Evolutionary conservation across 2,329 filamentous ascomycete species (phyloP).

Genomic region (Cladophialophora exuberans): DNA sequence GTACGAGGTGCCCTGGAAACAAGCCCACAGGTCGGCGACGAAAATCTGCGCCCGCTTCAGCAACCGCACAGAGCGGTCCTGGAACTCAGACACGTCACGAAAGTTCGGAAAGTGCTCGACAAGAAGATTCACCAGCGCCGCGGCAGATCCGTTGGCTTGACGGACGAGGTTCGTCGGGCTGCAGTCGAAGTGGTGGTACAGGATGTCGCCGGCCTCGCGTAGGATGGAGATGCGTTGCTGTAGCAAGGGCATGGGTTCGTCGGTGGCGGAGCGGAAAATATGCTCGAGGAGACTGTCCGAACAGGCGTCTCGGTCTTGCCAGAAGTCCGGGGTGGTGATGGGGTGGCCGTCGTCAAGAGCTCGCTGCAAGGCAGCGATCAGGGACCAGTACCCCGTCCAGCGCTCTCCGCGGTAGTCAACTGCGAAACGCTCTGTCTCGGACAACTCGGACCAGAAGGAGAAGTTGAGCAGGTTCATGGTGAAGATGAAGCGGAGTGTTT

Average conservation of each 20-base stretch:
- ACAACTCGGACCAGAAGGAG: conserved; percentile 85
- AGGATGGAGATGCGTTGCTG: conserved; percentile 76
- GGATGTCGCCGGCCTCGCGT: conserved; percentile 77
- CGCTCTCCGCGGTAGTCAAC: conserved; percentile 77
- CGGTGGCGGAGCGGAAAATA: conserved; percentile 84
- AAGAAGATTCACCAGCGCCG: conserved; percentile 81
- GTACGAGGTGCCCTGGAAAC: conserved; percentile 78
- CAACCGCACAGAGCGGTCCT: conserved; percentile 75
- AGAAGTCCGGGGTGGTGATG: conserved; percentile 86
- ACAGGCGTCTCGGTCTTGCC: conserved; percentile 76
- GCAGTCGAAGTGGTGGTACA: conserved; percentile 79
- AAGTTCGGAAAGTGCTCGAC: conserved; percentile 77
- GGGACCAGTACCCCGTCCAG: conserved; percentile 95
- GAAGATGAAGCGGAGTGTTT: conserved; percentile 88
- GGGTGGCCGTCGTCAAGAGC: conserved; percentile 88
- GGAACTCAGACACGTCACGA: conserved; percentile 76
- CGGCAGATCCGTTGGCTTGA: conserved; percentile 76
- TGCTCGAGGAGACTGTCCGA: conserved; percentile 72
- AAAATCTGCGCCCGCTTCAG: conserved; percentile 96
- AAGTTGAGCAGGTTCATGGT: conserved; percentile 97
- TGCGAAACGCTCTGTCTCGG: conserved; percentile 73
- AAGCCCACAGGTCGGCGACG: conserved; percentile 95
- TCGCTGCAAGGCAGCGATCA: conserved; percentile 83
- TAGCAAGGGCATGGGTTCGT: conserved; percentile 85
- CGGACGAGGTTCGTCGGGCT: conserved; percentile 74